phyloP scores from a whole-genome alignment of 768 basidiomycete genomes.

The Chlorophyllum brunneum region DNA sequence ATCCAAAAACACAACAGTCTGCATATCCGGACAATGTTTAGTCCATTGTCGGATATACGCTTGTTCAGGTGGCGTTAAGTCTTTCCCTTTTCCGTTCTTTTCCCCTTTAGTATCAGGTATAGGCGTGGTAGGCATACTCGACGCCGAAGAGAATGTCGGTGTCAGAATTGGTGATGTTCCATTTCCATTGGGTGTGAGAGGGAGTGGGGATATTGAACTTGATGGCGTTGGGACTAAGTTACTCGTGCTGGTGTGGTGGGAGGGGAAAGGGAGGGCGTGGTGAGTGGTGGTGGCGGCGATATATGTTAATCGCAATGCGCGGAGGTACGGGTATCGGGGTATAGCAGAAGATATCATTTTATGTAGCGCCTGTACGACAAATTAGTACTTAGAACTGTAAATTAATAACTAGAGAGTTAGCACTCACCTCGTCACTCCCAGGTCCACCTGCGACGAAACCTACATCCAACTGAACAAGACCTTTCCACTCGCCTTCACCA shows the following conservation, averaged over 20 bases:
- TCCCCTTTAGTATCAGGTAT: neutral
- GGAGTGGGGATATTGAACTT: neutral
- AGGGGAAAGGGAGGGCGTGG: neutral
- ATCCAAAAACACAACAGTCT: constrained; percentile 10
- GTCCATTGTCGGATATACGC: constrained; percentile 15
- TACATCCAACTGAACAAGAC: constrained; percentile 26
- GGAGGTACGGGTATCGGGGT: constrained; percentile 35
- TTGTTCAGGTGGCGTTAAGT: constrained; percentile 4
- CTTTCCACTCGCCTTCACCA: constrained; percentile 18
- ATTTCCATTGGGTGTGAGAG: neutral
- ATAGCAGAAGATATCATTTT: constrained; percentile 36
- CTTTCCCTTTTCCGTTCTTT: neutral
- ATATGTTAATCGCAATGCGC: constrained; percentile 23
- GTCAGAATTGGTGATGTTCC: too few species aligned
- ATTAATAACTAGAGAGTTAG: constrained; percentile 1
- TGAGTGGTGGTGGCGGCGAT: neutral
- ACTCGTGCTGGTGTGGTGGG: neutral
- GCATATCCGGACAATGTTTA: constrained; percentile 10
- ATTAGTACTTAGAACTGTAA: neutral
- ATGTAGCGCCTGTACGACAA: constrained; percentile 30
- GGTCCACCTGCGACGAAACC: constrained; percentile 21
- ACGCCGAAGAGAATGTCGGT: neutral
- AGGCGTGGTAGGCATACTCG: neutral
- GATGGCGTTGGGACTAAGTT: neutral
- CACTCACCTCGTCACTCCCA: constrained; percentile 32